Evolutionary conservation across 2,329 filamentous ascomycete genomes (phyloP), one percentile per base, ranked within the genome.

Genomic region (Hymenoscyphus scutula): DNA sequence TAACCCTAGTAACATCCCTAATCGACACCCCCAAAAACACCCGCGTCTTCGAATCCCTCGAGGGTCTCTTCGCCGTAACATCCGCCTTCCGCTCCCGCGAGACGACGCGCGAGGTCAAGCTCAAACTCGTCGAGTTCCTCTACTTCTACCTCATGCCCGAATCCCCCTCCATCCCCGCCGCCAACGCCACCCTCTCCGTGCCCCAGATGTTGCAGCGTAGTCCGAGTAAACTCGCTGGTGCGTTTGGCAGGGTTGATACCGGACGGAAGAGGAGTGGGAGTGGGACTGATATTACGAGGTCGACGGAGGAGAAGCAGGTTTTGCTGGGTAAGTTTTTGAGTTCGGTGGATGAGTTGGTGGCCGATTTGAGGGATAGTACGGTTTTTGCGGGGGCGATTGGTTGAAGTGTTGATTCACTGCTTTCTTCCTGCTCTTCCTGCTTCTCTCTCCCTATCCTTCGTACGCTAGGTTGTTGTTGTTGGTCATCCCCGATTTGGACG

Each of bases 141-240:
- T 98, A 98, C 81, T 98, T 98, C 77, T 99, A 98, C 77, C 88
- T 99, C 70, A 97, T 98, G 89, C 93, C 94, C 58, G 95, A 99
- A 78, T 86, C 85, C 0, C 87, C 83, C 53, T 79, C 82, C 23
- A 82, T 83, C 65, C 82, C 84, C 5, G 77, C 77, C 65, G 79
- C 82, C 64, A 78, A 76, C 23, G 74, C 76, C 58, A 77, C 76
- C 57, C 76, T 77, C 63, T 80, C 79, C 1, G 72, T 82, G 8
- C 79, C 82, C 7, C 79, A 77, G 27, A 80, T 87, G 72, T 76
- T 87, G 65, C 86, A 89, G 75, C 82, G 86, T 65, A 89, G 86
- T 72, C 87, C 88, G 0, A 89, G 84, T 75, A 91, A 90, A 76
- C 78, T 89, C 15, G 81, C 81, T 2, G 82, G 82, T 56, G 84